Base-by-base conservation (phyloP, 2,329 filamentous ascomycete genomes). In the Cercospora zeina region DNA sequence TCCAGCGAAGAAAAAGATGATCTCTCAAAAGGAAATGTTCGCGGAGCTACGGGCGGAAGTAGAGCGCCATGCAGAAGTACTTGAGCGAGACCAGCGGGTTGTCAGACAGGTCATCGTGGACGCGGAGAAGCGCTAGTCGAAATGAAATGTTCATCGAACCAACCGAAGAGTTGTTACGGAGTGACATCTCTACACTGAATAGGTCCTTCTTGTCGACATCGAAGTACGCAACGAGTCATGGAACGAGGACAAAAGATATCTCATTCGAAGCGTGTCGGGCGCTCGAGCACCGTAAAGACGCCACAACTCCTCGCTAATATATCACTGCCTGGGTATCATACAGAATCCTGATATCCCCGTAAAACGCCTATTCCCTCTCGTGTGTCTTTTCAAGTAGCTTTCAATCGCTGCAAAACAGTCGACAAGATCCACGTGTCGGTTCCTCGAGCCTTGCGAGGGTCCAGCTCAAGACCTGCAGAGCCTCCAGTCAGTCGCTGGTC, bases 361-460 rank as follows among this genome's bases (percentile, higher is more conserved):
- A 42, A 4, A 58, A 61, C 59, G 59, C 55, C 49, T 45, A 39
- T 10, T 45, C 16, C 30, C 50, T 53, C 57, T 60, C 37, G 27
- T 51, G 30, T 36, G 30, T 24, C 16, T 19, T 16, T 31, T 30
- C 16, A 58, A 37, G 42, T 33, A 45, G 42, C 10, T 42, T 58
- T 67, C 54, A 68, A 21, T 47, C 64, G 64, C 49, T 65, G 62
- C 7, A 68, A 49, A 21, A 68, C 49, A 16, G 66, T 68, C 11
- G 58, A 62, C 10, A 67, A 36, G 21, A 67, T 27, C 66, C 65
- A 68, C 33, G 63, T 61, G 62, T 63, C 53, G 30, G 62, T 58
- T 30, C 45, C 59, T 27, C 33, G 54, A 27, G 66, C 66, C 37
- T 68, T 62, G 7, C 59, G 59, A 16, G 66, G 66, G 55, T 68